Base-by-base conservation (phyloP, 148 eudicot species). In the Beta vulgaris region DNA sequence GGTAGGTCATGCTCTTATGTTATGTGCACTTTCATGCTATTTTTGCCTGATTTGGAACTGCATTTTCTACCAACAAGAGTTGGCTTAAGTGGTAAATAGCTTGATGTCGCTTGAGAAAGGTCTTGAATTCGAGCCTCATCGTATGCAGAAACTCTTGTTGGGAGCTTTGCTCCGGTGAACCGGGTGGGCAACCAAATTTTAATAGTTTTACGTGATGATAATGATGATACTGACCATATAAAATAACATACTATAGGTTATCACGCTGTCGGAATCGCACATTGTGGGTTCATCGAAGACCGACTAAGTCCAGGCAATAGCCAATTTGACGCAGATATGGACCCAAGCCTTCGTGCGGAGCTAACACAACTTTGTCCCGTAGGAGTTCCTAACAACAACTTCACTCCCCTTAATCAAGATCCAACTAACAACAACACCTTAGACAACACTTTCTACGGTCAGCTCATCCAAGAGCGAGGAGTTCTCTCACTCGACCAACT, bases 201-300 rank as follows among this genome's bases (percentile, higher is more conserved):
- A n/a, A n/a, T n/a, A n/a, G n/a, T n/a, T n/a, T n/a, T n/a, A n/a
- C n/a, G n/a, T n/a, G n/a, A n/a, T n/a, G n/a, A n/a, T n/a, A n/a
- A n/a, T n/a, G n/a, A n/a, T n/a, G n/a, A n/a, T n/a, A n/a, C n/a
- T n/a, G n/a, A n/a, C n/a, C n/a, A n/a, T n/a, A n/a, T n/a, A n/a
- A n/a, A n/a, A n/a, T n/a, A n/a, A n/a, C n/a, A 2, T 2, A 35
- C 1, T 46, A 35, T 59, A 77, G 90, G 90, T 28, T 83, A 79
- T 10, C 90, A 87, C 73, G 67, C 88, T 2, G 82, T 87, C 7
- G 90, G 90, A 55, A 75, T 81, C 3, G 80, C 90, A 53, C 84
- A 71, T 3, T 87, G 90, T 15, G 48, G 57, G 19, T 3, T 71
- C 37, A 64, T 87, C 76, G 62, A 69, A 69, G 25, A 29, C 66